Percentiles rank a stretch among this genome's conserved stretches.
phyloP scores from a whole-genome alignment of 805 yeast species.

The Candida montana region DNA sequence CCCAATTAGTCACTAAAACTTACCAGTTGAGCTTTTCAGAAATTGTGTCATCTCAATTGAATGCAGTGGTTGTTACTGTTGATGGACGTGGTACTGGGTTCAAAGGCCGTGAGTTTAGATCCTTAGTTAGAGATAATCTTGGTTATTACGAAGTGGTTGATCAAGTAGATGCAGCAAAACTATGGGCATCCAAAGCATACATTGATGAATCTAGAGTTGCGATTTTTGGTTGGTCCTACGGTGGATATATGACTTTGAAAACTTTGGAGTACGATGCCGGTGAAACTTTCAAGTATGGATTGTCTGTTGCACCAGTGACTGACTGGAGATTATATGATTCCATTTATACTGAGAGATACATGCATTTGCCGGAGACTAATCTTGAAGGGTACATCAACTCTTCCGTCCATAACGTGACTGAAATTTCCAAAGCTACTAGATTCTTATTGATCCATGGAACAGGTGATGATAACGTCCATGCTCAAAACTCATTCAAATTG shows the following conservation, averaged over 20 bases:
- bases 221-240: slow-evolving; percentile 98
- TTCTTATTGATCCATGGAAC: slow-evolving; percentile 93
- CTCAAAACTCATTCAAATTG: slow-evolving; percentile 79
- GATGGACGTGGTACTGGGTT: slow-evolving; percentile 97
- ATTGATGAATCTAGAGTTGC: slow-evolving; percentile 69
- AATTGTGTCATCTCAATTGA: slow-evolving; percentile 68
- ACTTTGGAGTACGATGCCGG: slow-evolving; percentile 79
- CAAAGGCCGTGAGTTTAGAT: slow-evolving; percentile 73
- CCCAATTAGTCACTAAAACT: slow-evolving; percentile 68
- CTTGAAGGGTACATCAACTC: slow-evolving; percentile 54
- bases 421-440: slow-evolving; percentile 53
- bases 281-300: slow-evolving; percentile 74
- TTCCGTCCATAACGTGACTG: slow-evolving; percentile 50
- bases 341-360: slow-evolving; percentile 89
- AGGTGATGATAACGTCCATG: slow-evolving; percentile 96
- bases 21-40: slow-evolving; percentile 66
- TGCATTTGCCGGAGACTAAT: slow-evolving; percentile 77
- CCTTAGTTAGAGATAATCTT: slow-evolving; percentile 72
- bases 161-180: slow-evolving; percentile 78
- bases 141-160: slow-evolving; percentile 83
- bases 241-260: slow-evolving; percentile 89
- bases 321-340: slow-evolving; percentile 92
- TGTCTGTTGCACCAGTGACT: slow-evolving; percentile 97
- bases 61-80: slow-evolving; percentile 86
- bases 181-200: slow-evolving; percentile 57